Evolutionary conservation across 305 asterid genomes (phyloP), one percentile per base, ranked within the genome.

Genomic region (Ruellia speciosa): DNA sequence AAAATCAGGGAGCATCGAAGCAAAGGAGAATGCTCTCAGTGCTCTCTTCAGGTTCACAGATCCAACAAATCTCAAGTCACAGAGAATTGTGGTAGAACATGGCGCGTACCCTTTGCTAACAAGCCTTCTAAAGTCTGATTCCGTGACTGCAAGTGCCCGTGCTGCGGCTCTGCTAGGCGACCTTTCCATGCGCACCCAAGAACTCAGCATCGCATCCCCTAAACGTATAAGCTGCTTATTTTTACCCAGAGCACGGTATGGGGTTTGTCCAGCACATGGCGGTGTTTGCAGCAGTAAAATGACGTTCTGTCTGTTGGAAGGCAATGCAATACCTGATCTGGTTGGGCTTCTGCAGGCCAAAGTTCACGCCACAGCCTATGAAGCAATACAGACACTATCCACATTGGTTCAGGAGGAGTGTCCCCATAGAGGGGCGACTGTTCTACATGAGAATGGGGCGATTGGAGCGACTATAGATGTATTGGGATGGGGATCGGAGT

Each of bases 121-220:
- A 13, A 59, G 35, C 52, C 71, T 78, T 46, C 87, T 83, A 14
- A 74, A 64, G 52, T 79, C 49, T 18, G 72, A 54, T 19, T 83
- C 87, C 4, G 65, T 68, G 45, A 75, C 81, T 13, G 75, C 77
- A 0, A 69, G 81, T 18, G 90, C 90, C 3, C 67, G 87, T 67
- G 87, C 90, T 14, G 87, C 90, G 0, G 85, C 87, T 62, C 69
- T 78, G 3, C 58, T 83, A 4, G 84, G 87, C 3, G 85, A 83
- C 60, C 85, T 83, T 6, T 80, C 90, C 0, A 76, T 83, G 87
- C 75, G 87, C 6, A 83, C 80, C 55, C 76, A 58, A 8, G 87
- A 80, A 66, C 79, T 80, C 31, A 56, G 78, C 5, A 47, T 18
- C 40, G 34, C 20, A 58, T 62, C 71, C 59, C 47, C 56, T 33